Percentiles rank a stretch among this genome's conserved stretches.
Conservation (phyloP, 106 monocot species). For the Dendrobium officinale region DNA sequence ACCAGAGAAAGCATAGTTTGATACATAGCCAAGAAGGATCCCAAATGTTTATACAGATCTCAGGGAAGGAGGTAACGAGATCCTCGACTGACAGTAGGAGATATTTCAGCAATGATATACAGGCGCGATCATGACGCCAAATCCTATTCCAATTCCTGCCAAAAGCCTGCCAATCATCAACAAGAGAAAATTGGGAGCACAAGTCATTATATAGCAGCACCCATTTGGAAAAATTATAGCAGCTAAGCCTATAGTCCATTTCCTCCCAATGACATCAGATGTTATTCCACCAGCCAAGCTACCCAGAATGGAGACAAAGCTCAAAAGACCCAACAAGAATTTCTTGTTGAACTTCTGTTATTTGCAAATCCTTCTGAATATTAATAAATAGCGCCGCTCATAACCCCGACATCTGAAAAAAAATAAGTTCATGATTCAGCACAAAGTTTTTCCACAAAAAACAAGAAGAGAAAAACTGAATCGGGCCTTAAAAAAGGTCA, state of each 20-base stretch:
- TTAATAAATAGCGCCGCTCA: slow-evolving; percentile 93
- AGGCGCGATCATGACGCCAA: slow-evolving; percentile 91
- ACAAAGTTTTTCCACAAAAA: background rate
- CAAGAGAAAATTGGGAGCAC: slow-evolving; percentile 60
- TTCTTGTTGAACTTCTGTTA: slow-evolving; percentile 89
- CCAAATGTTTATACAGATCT: slow-evolving; percentile 89
- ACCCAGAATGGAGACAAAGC: slow-evolving; percentile 76
- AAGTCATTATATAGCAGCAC: slow-evolving; percentile 78
- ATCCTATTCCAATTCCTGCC: slow-evolving; percentile 87
- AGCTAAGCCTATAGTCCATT: slow-evolving; percentile 94
- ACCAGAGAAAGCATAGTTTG: slow-evolving; percentile 86
- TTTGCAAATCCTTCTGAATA: slow-evolving; percentile 77
- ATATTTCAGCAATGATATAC: slow-evolving; percentile 96
- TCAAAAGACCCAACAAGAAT: slow-evolving; percentile 79
- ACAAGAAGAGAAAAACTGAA: background rate
- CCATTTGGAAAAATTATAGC: slow-evolving; percentile 80
- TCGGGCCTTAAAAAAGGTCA: background rate
- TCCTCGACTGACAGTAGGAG: slow-evolving; percentile 72
- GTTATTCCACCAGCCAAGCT: slow-evolving; percentile 77
- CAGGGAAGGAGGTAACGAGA: slow-evolving; percentile 88
- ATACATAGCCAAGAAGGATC: slow-evolving; percentile 90
- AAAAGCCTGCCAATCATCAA: slow-evolving; percentile 80
- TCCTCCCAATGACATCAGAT: slow-evolving; percentile 76
- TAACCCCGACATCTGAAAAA: slow-evolving; percentile 95
- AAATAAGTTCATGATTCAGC: background rate